Conservation (phyloP, 495 filamentous ascomycete species). For the Pyrenopolyporus hunteri region DNA sequence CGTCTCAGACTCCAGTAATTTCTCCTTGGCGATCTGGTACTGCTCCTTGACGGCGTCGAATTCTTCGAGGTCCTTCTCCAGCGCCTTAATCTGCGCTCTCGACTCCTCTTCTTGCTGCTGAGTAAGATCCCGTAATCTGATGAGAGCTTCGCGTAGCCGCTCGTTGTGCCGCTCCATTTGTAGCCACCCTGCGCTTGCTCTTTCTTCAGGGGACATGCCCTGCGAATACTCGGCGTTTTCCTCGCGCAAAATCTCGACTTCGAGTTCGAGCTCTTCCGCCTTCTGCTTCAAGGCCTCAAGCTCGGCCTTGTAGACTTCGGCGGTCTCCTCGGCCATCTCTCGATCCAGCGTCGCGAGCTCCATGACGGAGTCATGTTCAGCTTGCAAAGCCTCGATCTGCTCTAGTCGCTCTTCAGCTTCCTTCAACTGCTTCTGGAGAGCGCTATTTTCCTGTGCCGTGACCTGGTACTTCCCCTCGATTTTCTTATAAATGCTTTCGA, state of each 20-base stretch:
- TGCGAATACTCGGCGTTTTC: slow-evolving; percentile 83
- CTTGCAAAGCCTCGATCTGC: slow-evolving; percentile 72
- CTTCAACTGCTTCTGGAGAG: slow-evolving; percentile 76
- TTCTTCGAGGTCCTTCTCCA: slow-evolving; percentile 80
- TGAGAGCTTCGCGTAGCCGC: slow-evolving; percentile 81
- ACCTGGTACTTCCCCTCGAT: slow-evolving; percentile 87
- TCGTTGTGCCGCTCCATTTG: slow-evolving; percentile 92
- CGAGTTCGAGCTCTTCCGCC: slow-evolving; percentile 83
- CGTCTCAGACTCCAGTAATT: slow-evolving; percentile 72
- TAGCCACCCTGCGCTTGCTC: slow-evolving; percentile 82
- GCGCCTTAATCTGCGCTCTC: slow-evolving; percentile 72
- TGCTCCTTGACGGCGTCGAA: slow-evolving; percentile 72
- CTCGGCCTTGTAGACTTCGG: slow-evolving; percentile 80
- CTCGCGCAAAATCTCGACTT: slow-evolving; percentile 83
- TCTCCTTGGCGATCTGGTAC: slow-evolving; percentile 71
- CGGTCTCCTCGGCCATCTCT: slow-evolving; percentile 95
- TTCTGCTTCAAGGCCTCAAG: slow-evolving; percentile 76
- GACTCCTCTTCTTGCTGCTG: slow-evolving; percentile 84
- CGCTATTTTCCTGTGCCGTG: slow-evolving; percentile 79
- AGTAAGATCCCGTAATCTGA: slow-evolving; percentile 83
- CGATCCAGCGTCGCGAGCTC: slow-evolving; percentile 90
- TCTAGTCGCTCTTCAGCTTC: slow-evolving; percentile 73
- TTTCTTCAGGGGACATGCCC: slow-evolving; percentile 88
- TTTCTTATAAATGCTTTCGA: slow-evolving; percentile 88
- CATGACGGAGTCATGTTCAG: slow-evolving; percentile 80